Percentiles rank a stretch among this genome's conserved stretches.
phyloP scores from a whole-genome alignment of 805 yeast species.

The Yarrowia sp. region DNA sequence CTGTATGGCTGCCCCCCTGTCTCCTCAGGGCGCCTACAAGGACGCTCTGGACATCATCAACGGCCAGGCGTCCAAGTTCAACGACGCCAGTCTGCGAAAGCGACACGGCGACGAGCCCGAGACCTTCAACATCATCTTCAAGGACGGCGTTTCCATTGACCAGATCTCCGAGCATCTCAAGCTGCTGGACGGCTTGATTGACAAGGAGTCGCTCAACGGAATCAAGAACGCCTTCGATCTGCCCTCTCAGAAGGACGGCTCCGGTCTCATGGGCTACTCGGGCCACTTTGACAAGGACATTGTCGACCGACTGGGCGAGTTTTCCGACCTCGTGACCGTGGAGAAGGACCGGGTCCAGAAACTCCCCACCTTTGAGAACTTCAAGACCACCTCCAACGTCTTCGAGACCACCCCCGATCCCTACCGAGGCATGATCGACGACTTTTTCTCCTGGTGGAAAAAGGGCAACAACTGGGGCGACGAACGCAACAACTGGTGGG shows the following conservation, averaged over 20 bases:
- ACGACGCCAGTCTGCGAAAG: conserved; percentile 2
- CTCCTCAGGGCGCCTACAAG: conserved; percentile 31
- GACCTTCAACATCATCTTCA: conserved; percentile 25
- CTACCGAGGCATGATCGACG: background rate
- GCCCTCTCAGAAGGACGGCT: conserved; percentile 33
- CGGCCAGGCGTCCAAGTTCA: conserved; percentile 12
- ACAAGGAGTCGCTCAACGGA: conserved; percentile 22
- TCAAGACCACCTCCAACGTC: conserved; percentile 11
- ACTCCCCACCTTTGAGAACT: conserved; percentile 6
- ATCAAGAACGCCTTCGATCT: conserved; percentile 29
- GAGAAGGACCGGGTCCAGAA: conserved; percentile 7
- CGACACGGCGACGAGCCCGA: conserved; percentile 34
- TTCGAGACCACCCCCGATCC: background rate
- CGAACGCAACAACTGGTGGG: background rate
- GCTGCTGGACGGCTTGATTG: conserved; percentile 32
- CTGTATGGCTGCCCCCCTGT: conserved; percentile 14
- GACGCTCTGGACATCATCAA: conserved; percentile 22
- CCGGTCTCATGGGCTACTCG: conserved; percentile 29
- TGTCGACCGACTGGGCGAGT: conserved; percentile 1
- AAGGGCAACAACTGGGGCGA: background rate
- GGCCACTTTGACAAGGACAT: conserved; percentile 18
- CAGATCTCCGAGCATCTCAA: conserved; percentile 29
- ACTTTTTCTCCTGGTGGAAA: background rate
- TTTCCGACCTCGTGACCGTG: conserved; percentile 15
- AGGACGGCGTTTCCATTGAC: conserved; percentile 31